Evolutionary conservation across 495 filamentous ascomycete genomes (phyloP), one percentile per base, ranked within the genome.

Genomic region (Aspergillus bertholletiae): DNA sequence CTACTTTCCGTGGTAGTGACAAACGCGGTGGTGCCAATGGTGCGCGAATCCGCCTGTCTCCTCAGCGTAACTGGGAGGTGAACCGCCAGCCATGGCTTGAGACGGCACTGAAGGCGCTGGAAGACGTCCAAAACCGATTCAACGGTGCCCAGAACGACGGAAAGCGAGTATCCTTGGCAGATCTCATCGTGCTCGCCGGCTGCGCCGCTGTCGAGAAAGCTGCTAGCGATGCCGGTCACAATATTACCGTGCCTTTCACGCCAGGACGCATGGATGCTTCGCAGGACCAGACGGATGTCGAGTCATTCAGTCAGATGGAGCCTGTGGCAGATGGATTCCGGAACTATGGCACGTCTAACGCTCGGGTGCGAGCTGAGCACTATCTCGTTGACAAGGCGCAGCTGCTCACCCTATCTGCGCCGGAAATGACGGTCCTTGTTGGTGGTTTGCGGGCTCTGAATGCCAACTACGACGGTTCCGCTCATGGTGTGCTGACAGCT

Each of bases 21-120:
- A 89, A 88, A 80, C 85, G 86, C 52, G 86, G 86, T 55, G 86
- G 86, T 56, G 86, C 86, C 69, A 88, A 88, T 57, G 86, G 86
- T 53, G 86, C 83, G 5, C 86, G 85, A 60, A 86, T 89, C 61
- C 84, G 86, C 32, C 82, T 89, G n/a, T 73, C 74, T 18, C 86
- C 86, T 17, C 82, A 85, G 70, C 82, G 80, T 47, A 71, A 82
- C 59, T 89, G 86, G 86, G 66, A 80, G 59, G 79, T 84, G 56
- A 89, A 88, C 77, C 82, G 85, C 68, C 84, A 84, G 28, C 55
- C 76, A 0, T 77, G 83, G 67, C 68, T 88, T 40, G 67, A 59
- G 24, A 72, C 84, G 67, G 80, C 84, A 11, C 72, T 89, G 28
- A 57, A 53, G 21, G 76, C 77, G 0, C 74, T 89, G 40, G 85